Conservation (phyloP, 2,329 filamentous ascomycete genomes). For the Aspergillus fumigatiaffinis region DNA sequence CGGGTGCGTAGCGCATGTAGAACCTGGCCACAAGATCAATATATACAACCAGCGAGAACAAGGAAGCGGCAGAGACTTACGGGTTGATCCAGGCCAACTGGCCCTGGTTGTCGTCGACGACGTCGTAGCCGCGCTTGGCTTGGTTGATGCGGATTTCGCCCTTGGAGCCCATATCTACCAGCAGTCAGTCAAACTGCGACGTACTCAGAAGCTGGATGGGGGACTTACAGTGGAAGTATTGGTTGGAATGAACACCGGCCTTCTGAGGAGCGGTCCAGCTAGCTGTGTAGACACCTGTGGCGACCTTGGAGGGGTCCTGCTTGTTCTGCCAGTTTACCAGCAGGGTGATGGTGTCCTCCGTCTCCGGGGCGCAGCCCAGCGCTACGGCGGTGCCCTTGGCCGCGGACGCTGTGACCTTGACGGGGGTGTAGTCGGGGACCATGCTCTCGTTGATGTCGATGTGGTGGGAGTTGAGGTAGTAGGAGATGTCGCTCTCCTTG, state of each 20-base stretch:
- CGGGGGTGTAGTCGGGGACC: slow-evolving; percentile 75
- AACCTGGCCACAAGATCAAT: slow-evolving; percentile 46
- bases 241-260: slow-evolving; percentile 92
- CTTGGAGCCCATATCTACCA: slow-evolving; percentile 65
- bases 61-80: slow-evolving; percentile 33
- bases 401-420: slow-evolving; percentile 74
- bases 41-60: background rate
- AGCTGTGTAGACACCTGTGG: slow-evolving; percentile 86
- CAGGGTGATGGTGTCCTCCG: slow-evolving; percentile 90
- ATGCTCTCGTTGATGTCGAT: slow-evolving; percentile 90
- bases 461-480: slow-evolving; percentile 95
- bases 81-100: slow-evolving; percentile 82
- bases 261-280: slow-evolving; percentile 92
- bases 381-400: slow-evolving; percentile 73
- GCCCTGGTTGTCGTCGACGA: slow-evolving; percentile 72
- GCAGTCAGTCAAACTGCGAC: background rate
- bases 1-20: slow-evolving; percentile 91
- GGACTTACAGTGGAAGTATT: slow-evolving; percentile 78
- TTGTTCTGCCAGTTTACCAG: slow-evolving; percentile 83
- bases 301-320: slow-evolving; percentile 63
- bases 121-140: slow-evolving; percentile 89
- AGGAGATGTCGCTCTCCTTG: slow-evolving; percentile 86
- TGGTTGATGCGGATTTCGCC: slow-evolving; percentile 90
- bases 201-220: background rate
- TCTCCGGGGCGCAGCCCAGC: slow-evolving; percentile 73